phyloP scores from a whole-genome alignment of 1,284 basidiomycete species.

The Xerocomus minutiporus region DNA sequence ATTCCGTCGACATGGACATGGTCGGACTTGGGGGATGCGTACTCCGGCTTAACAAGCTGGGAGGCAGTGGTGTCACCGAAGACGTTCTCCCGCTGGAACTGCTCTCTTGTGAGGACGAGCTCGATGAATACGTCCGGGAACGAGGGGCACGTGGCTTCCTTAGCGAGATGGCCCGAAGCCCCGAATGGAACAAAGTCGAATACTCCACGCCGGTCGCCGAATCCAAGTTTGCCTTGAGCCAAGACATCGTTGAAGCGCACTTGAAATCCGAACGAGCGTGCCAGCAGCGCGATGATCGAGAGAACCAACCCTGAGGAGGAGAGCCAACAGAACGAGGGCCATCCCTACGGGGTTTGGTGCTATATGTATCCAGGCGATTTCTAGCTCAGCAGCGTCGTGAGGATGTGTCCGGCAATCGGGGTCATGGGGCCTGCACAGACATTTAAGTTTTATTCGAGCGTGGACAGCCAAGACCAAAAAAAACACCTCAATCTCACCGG shows the following conservation, averaged over 20 bases:
- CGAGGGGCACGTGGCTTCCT: conserved; percentile 4
- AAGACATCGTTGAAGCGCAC: conserved; percentile 22
- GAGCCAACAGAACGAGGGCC: background rate
- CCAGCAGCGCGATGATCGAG: background rate
- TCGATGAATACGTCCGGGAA: conserved; percentile 11
- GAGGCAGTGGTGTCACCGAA: conserved; percentile 4
- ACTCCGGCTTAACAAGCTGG: conserved; percentile 5
- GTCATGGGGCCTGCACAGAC: background rate
- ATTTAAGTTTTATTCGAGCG: conserved; percentile 7
- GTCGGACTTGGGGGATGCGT: conserved; percentile 3
- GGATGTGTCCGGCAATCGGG: background rate
- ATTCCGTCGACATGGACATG: conserved; percentile 2
- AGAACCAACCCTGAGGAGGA: background rate
- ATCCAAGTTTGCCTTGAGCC: conserved; percentile 27
- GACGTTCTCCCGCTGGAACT: background rate
- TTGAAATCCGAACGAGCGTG: background rate
- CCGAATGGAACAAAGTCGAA: conserved; percentile 29
- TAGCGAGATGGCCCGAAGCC: conserved; percentile 26
- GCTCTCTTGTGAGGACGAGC: conserved; percentile 7
- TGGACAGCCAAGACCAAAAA: conserved; percentile 11
- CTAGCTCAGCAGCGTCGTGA: conserved; percentile 16
- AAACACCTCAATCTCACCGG: background rate
- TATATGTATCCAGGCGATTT: conserved; percentile 27
- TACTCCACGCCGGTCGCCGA: conserved; percentile 30
- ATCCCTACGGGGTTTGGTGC: background rate